Conservation (phyloP, 2,329 filamentous ascomycete genomes). For the Stagonosporopsis tanaceti region DNA sequence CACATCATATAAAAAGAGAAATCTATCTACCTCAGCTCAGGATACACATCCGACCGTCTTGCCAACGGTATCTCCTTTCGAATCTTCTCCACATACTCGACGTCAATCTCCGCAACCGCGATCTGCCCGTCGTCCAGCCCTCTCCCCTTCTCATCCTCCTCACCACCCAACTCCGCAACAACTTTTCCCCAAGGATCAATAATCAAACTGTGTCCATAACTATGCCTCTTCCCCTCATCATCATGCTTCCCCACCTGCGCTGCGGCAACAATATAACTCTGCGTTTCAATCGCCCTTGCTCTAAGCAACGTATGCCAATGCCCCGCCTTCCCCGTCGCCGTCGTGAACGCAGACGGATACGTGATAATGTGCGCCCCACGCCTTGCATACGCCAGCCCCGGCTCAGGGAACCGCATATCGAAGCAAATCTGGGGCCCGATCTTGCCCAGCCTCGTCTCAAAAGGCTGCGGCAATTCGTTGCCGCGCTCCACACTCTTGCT, state of each 20-base stretch:
- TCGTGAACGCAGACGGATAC: conserved; percentile 90
- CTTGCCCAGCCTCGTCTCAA: conserved; percentile 75
- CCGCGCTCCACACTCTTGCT: conserved; percentile 69
- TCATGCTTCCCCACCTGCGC: conserved; percentile 80
- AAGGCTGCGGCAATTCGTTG: conserved; percentile 69
- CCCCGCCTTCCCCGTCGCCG: conserved; percentile 76
- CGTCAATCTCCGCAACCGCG: conserved; percentile 62
- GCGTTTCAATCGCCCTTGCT: conserved; percentile 85
- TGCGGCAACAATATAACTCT: conserved; percentile 85
- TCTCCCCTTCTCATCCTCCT: conserved; percentile 46
- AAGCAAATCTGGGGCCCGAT: conserved; percentile 89
- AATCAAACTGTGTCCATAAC: conserved; percentile 87
- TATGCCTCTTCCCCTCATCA: conserved; percentile 69
- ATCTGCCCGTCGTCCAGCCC: conserved; percentile 51
- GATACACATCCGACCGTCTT: conserved; percentile 60
- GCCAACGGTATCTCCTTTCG: conserved; percentile 65
- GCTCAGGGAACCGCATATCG: conserved; percentile 85
- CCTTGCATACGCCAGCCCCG: conserved; percentile 70
- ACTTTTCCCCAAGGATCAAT: conserved; percentile 88
- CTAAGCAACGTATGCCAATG: conserved; percentile 86
- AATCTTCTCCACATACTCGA: conserved; percentile 60
- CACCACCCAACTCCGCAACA: conserved; percentile 68
- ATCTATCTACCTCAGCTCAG: conserved; percentile 31
- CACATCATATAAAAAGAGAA: no score
- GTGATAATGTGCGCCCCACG: conserved; percentile 78